These are phyloP conservation scores for Liriodendron chinense DNA, from an alignment of 164 flowering plant species.

Conservation along the genomic window DNA sequence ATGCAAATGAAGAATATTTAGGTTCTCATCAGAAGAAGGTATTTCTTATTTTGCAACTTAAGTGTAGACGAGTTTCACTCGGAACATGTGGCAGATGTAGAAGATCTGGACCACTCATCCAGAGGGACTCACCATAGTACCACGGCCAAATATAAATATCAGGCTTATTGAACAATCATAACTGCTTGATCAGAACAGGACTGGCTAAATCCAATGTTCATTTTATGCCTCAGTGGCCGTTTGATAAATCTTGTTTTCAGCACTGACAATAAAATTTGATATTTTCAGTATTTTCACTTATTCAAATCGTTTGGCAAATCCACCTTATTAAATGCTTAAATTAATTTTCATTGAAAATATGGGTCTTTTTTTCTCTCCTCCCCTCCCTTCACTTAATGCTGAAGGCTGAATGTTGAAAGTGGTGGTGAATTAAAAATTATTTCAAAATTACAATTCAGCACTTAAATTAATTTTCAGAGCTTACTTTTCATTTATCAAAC, in stretches of 20 bases:
- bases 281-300: not conserved
- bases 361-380: too few relatives aligned
- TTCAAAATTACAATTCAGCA: too few relatives aligned
- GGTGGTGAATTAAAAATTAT: too few relatives aligned
- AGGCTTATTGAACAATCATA: not conserved
- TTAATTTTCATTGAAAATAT: too few relatives aligned
- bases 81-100: not conserved
- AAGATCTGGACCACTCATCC: not conserved
- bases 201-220: not conserved
- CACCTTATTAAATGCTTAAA: too few relatives aligned
- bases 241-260: not conserved
- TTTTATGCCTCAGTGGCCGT: not conserved
- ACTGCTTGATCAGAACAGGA: not conserved
- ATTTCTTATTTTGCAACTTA: not conserved
- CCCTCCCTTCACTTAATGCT: too few relatives aligned
- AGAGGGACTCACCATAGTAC: not conserved
- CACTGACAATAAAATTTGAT: not conserved
- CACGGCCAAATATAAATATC: not conserved
- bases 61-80: not conserved
- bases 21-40: conserved; percentile 2
- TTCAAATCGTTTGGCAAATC: too few relatives aligned
- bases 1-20: not conserved
- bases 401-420: too few relatives aligned
- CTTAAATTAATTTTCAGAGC: too few relatives aligned
- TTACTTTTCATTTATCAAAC: too few relatives aligned